phyloP scores from a whole-genome alignment of 2,329 filamentous ascomycete genomes.

The Bimuria novae-zelandiae region DNA sequence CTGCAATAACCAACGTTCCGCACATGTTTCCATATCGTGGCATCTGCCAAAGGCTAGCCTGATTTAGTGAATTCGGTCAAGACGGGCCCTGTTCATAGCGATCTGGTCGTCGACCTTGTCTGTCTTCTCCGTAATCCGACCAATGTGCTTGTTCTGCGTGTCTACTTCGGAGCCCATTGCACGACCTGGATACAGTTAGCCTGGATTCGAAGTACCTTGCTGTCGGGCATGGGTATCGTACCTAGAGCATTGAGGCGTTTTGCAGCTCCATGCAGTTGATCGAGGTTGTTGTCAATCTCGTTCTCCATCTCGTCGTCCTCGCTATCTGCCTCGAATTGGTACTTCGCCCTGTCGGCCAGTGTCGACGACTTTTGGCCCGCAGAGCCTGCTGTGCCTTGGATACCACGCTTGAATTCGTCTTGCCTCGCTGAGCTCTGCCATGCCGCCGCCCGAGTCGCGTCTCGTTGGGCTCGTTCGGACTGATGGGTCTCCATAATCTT shows the following conservation, averaged over 20 bases:
- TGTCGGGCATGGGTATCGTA: too few species aligned
- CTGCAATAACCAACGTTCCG: too few species aligned
- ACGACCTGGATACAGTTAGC: too few species aligned
- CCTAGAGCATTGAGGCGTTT: slow-evolving; percentile 73
- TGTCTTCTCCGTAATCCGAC: slow-evolving; percentile 79
- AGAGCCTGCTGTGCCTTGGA: slow-evolving; percentile 19
- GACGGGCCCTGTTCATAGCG: slow-evolving; percentile 73
- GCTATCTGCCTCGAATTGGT: slow-evolving; percentile 40
- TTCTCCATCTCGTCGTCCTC: slow-evolving; percentile 64
- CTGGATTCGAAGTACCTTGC: too few species aligned
- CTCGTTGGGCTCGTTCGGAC: slow-evolving; percentile 59
- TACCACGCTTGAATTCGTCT: slow-evolving; percentile 25
- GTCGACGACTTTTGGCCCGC: slow-evolving; percentile 25
- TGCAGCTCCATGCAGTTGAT: slow-evolving; percentile 64
- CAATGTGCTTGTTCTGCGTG: slow-evolving; percentile 76
- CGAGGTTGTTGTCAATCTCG: slow-evolving; percentile 47
- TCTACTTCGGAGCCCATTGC: slow-evolving; percentile 78
- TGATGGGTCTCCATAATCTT: slow-evolving; percentile 64
- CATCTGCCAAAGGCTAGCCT: too few species aligned
- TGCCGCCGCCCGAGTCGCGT: slow-evolving; percentile 60
- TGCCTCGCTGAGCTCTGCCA: slow-evolving; percentile 38
- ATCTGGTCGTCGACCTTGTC: slow-evolving; percentile 79
- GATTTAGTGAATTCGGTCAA: slow-evolving; percentile 65
- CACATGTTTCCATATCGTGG: too few species aligned
- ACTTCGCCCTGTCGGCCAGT: slow-evolving; percentile 41